phyloP scores from a whole-genome alignment of 208 protist genomes.

The Crithidia bombi region DNA sequence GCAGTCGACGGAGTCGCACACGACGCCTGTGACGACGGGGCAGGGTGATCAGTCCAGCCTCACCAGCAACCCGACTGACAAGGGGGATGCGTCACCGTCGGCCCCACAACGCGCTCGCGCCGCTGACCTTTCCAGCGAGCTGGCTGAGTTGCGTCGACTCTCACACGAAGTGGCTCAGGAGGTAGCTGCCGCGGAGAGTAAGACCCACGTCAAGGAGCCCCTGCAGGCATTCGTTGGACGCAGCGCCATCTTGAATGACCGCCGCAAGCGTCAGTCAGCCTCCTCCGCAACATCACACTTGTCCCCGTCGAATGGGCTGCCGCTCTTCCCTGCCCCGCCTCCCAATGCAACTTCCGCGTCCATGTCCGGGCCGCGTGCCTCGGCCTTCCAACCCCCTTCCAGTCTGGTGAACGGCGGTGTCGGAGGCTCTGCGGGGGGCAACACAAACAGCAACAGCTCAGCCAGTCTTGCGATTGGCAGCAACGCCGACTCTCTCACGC shows the following conservation, averaged over 20 bases:
- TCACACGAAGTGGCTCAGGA: slow-evolving; percentile 26
- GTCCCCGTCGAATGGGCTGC: slow-evolving; percentile 8
- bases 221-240: slow-evolving; percentile 67
- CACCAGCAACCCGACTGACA: not conserved
- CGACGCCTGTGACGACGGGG: not conserved
- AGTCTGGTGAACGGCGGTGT: slow-evolving; percentile 1
- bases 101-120: not conserved
- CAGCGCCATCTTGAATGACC: slow-evolving; percentile 58
- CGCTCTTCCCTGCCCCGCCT: not conserved
- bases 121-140: not conserved
- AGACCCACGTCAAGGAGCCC: slow-evolving; percentile 8
- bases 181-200: slow-evolving; percentile 4
- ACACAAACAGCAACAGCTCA: slow-evolving; percentile 3
- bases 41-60: not conserved
- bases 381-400: not conserved
- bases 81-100: not conserved
- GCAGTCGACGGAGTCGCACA: not conserved
- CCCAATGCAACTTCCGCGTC: not conserved
- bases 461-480: not conserved
- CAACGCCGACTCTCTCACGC: not conserved
- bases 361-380: not conserved
- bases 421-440: not conserved
- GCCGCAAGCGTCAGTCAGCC: slow-evolving; percentile 43
- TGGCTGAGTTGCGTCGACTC: slow-evolving; percentile 14
- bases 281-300: slow-evolving; percentile 7